These are phyloP conservation scores for Rosa lucieae DNA, from an alignment of 306 rosid species.

Conservation along the genomic window DNA sequence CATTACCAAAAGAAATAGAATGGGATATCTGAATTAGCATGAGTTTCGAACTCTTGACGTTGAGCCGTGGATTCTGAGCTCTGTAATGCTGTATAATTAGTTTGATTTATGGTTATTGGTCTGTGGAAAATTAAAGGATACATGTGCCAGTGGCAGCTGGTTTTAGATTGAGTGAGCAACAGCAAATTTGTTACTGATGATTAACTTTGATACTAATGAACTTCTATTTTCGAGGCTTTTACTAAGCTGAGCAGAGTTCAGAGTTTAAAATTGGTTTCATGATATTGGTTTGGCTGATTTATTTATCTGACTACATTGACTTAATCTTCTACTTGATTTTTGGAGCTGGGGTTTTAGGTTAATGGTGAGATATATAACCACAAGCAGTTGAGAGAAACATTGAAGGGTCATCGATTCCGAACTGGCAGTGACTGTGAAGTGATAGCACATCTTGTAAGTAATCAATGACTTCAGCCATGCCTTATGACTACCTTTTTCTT, in stretches of 20 bases:
- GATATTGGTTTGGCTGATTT: background rate
- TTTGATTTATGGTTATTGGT: background rate
- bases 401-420: conserved; percentile 74
- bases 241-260: background rate
- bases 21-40: background rate
- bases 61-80: background rate
- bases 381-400: conserved; percentile 55
- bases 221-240: background rate
- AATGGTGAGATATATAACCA: conserved; percentile 99
- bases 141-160: background rate
- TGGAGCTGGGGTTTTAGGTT: conserved; percentile 55
- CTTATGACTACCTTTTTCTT: background rate
- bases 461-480: conserved; percentile 16
- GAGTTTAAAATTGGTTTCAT: background rate
- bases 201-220: background rate
- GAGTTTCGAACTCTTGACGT: background rate
- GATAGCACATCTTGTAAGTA: conserved; percentile 95
- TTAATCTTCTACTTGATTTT: conserved; percentile 17
- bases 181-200: no score
- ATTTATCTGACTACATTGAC: background rate
- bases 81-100: background rate
- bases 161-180: background rate
- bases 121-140: background rate
- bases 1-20: no score
- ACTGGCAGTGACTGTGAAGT: conserved; percentile 99